Base-by-base conservation (phyloP, 768 basidiomycete species). In the Calocera cornea region DNA sequence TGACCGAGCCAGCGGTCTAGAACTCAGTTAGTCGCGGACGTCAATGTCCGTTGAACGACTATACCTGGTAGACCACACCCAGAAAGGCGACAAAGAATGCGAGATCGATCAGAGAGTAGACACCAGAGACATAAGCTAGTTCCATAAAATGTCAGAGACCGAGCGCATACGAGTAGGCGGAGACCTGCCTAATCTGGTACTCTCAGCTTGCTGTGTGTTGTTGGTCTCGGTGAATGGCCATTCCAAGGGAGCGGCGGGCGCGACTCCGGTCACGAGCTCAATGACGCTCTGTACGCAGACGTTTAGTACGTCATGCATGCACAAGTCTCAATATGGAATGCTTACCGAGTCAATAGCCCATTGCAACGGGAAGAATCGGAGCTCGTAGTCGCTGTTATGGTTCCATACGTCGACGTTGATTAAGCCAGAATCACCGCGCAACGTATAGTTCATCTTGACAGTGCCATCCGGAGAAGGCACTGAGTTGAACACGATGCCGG, bases 171-270 rank as follows among this genome's bases (percentile, higher is more conserved):
- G 24, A 66, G 41, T 34, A 33, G 27, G 22, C 1, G 0, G 67
- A 7, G 24, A 80, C 83, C 11, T 65, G 86, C 86, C 84, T 2
- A 87, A 75, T 31, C 89, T 83, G 38, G 81, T 82, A 16, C 75
- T 44, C 14, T 81, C 84, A 22, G 73, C 70, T 70, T 89, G 86
- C 66, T 89, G 80, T 50, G 84, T 78, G 65, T 90, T 88, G 0
- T 87, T 87, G 71, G 84, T 82, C 68, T 82, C 80, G 0, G 85
- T 84, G 73, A 83, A 92, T 0, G 88, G 87, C 87, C 87, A 89
- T 74, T 89, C 84, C 38, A 83, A 74, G 1, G 89, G 89, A 0
- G 83, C 83, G 12, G 82, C 80, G 7, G 83, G 77, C 3, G 77
- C 73, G 7, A 80, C 74, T 1, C 87, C 87, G 0, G 88, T 85